These are phyloP conservation scores for Atkinsonella hypoxylon DNA, from an alignment of 2,329 filamentous ascomycete genomes.

Conservation along the genomic window DNA sequence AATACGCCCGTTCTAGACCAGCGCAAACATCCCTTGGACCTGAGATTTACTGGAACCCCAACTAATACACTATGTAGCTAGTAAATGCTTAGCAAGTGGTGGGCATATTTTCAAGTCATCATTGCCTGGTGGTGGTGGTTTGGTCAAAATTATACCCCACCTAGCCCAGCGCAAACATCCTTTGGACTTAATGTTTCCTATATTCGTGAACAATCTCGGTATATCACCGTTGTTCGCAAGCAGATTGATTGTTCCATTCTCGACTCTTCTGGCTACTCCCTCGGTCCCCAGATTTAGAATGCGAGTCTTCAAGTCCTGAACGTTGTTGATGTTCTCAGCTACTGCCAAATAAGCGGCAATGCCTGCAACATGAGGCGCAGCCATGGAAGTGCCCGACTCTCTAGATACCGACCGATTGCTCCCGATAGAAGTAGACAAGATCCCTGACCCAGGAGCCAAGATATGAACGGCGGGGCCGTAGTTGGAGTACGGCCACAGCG, in stretches of 20 bases:
- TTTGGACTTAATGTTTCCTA: too few relatives aligned
- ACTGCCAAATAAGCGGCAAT: slow-evolving; percentile 43
- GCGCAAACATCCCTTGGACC: too few relatives aligned
- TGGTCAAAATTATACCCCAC: too few relatives aligned
- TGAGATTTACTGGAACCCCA: too few relatives aligned
- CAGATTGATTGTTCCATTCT: slow-evolving; percentile 29
- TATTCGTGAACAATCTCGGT: too few relatives aligned
- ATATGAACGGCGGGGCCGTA: slow-evolving; percentile 36
- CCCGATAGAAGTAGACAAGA: slow-evolving; percentile 35
- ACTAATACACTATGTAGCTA: too few relatives aligned
- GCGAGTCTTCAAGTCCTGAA: slow-evolving; percentile 27
- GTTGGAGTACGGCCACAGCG: slow-evolving; percentile 35
- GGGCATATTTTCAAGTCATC: too few relatives aligned
- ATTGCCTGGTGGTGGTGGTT: too few relatives aligned
- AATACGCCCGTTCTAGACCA: too few relatives aligned
- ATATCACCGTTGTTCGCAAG: slow-evolving; percentile 40
- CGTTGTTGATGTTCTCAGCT: slow-evolving; percentile 27
- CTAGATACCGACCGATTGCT: slow-evolving; percentile 27
- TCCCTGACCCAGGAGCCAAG: slow-evolving; percentile 35
- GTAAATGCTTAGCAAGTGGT: too few relatives aligned
- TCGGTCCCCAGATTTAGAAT: slow-evolving; percentile 30
- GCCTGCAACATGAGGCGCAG: slow-evolving; percentile 47
- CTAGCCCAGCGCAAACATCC: too few relatives aligned
- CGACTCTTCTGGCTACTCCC: slow-evolving; percentile 22
- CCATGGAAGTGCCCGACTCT: slow-evolving; percentile 51